Base-by-base conservation (phyloP, 805 yeast species). In the Metschnikowia koreensis region DNA sequence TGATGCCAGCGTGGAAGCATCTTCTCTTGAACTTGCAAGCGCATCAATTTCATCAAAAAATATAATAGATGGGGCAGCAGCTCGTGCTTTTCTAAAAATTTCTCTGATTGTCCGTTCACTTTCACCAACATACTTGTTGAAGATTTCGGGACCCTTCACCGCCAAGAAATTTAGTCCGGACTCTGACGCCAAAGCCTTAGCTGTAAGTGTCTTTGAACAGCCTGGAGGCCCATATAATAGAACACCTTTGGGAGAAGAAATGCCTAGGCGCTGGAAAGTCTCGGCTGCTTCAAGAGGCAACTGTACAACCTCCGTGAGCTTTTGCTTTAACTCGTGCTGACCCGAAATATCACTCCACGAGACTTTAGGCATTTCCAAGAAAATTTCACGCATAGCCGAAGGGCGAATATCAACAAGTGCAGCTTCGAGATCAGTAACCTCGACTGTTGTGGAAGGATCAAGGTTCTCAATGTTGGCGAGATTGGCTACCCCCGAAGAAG, bases 31-130 rank as follows among this genome's bases (percentile, higher is more conserved):
- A 0, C 88, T 82, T 6, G 96, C 84, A 38, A 94, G 72, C 0
- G 99, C 98, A 70, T 94, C 99, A 46, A 94, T 91, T 68, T 94
- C 99, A 74, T 94, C 99, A 66, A 94, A 93, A 65, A 93, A 93
- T 2, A 93, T 89, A 38, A 93, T 90, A 63, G 97, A 92, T 0
- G 99, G 99, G 1, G 87, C 84, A 5, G 97, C 88, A 0, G 96
- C 92, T 49, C 97, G 79, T 0, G 98, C 98, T 60, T 97, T 83
- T 39, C 86, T 82, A 68, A 93, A 93, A 1, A 93, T 96, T 65
- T 92, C 97, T 55, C 99, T 77, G 8, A 93, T 91, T 1, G 97
- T 96, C 50, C 92, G 81, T 66, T 94, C 98, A 3, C 96, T 86
- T 64, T 93, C 99, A 63, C 99, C 99, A 38, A 93, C 98, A 63